phyloP scores from a whole-genome alignment of 2,329 filamentous ascomycete species.

The Myrmaecium sp. region DNA sequence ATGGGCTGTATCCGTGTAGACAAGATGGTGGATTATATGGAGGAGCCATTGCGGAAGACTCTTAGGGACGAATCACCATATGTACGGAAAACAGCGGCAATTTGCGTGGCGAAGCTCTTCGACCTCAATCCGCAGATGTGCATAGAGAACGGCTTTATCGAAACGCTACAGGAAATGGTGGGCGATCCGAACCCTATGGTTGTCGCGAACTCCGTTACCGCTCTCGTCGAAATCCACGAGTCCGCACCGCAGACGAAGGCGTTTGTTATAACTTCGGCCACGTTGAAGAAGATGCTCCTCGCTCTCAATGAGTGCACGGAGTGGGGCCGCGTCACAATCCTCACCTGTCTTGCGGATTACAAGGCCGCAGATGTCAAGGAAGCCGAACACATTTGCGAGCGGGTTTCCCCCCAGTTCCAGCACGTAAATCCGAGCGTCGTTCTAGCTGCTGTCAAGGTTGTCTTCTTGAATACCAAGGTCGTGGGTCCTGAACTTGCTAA shows the following conservation, averaged over 20 bases:
- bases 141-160: conserved; percentile 90
- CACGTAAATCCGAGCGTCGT: conserved; percentile 97
- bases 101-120: conserved; percentile 95
- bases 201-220: conserved; percentile 91
- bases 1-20: conserved; percentile 98
- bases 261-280: conserved; percentile 63
- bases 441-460: conserved; percentile 89
- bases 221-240: conserved; percentile 79
- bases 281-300: conserved; percentile 88
- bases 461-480: conserved; percentile 88
- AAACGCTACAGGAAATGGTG: conserved; percentile 86
- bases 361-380: conserved; percentile 78
- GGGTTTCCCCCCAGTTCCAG: conserved; percentile 92
- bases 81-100: conserved; percentile 92
- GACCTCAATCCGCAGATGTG: conserved; percentile 86
- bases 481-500: conserved; percentile 62
- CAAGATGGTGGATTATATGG: conserved; percentile 99
- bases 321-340: conserved; percentile 89
- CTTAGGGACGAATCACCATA: conserved; percentile 95
- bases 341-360: conserved; percentile 81
- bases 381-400: conserved; percentile 93
- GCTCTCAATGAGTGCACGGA: conserved; percentile 96
- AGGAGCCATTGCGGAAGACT: conserved; percentile 90
- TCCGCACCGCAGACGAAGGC: conserved; percentile 81
- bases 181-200: conserved; percentile 98